Percentiles rank a stretch among this genome's conserved stretches.
Evolutionary conservation across 2,329 filamentous ascomycete genomes (phyloP).

Genomic region (Colletotrichum simmondsii): DNA sequence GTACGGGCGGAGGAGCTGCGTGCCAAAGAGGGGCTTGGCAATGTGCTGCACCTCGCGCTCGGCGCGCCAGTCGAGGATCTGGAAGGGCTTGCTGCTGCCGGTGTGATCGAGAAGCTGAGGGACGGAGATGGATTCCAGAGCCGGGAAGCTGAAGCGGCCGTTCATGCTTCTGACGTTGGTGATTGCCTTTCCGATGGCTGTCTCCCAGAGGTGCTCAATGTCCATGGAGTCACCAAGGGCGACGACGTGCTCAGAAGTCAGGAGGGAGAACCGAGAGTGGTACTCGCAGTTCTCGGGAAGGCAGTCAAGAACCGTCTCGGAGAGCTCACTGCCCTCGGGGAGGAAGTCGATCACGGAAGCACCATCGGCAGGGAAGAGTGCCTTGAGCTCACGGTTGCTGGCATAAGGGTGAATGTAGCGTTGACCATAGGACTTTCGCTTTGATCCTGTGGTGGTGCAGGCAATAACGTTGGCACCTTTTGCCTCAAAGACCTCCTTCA

Average conservation of each 20-base stretch:
- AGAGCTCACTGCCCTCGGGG: conserved; percentile 39
- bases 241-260: conserved; percentile 21
- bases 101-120: conserved; percentile 38
- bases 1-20: conserved; percentile 41
- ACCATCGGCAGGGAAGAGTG: conserved; percentile 37
- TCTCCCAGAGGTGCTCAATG: conserved; percentile 36
- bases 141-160: conserved; percentile 7
- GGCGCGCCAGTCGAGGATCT: conserved; percentile 52
- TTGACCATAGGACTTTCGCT: conserved; percentile 2
- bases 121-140: conserved; percentile 37
- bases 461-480: conserved; percentile 33
- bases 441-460: conserved; percentile 37
- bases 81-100: conserved; percentile 38
- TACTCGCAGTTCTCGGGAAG: conserved; percentile 43
- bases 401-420: conserved; percentile 41
- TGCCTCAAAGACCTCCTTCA: conserved; percentile 36
- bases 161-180: conserved; percentile 9
- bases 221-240: conserved; percentile 13
- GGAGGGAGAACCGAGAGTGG: conserved; percentile 34
- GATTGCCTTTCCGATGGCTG: conserved; percentile 37
- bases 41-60: conserved; percentile 42
- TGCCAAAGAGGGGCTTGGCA: conserved; percentile 39
- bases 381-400: conserved; percentile 42
- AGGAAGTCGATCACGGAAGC: conserved; percentile 47
- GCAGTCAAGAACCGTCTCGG: conserved; percentile 37